phyloP scores from a whole-genome alignment of 345 rosid genomes.

The Brassica carinata region DNA sequence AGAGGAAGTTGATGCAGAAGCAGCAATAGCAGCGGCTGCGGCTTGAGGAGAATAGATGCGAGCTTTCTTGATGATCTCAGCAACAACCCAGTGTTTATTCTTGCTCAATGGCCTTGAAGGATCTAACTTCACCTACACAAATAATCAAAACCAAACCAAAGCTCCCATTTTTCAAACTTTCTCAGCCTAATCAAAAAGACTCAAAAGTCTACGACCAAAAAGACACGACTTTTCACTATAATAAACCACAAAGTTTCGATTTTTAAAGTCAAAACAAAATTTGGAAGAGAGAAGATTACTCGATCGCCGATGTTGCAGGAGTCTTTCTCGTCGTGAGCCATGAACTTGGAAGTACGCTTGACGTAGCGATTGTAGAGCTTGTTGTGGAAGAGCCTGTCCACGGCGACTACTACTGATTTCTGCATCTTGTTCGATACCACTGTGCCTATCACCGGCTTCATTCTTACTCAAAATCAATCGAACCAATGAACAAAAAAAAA shows the following conservation, averaged over 20 bases:
- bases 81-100: conserved; percentile 84
- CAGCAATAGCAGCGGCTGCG: conserved; percentile 29
- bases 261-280: not conserved
- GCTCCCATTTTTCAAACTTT: not conserved
- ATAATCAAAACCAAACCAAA: not conserved
- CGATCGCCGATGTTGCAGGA: conserved; percentile 86
- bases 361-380: conserved; percentile 76
- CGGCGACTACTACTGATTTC: conserved; percentile 79
- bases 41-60: conserved; percentile 58
- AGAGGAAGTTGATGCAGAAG: conserved; percentile 10
- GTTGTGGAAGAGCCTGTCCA: conserved; percentile 82
- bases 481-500: not conserved
- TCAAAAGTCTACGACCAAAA: too few species aligned
- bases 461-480: not conserved
- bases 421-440: conserved; percentile 50
- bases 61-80: conserved; percentile 89
- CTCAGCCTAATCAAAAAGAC: too few species aligned
- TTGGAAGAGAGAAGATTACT: conserved; percentile 35
- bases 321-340: conserved; percentile 86
- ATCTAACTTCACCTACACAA: conserved; percentile 69
- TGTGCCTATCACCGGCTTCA: conserved; percentile 44
- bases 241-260: too few species aligned
- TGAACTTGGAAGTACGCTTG: conserved; percentile 94
- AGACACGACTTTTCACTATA: too few species aligned
- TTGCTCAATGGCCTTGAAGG: conserved; percentile 97